A percentile compares a stretch with the other conserved stretches of the same genome.
phyloP scores from a whole-genome alignment of 106 monocot genomes.

The Dendrobium chrysotoxum region DNA sequence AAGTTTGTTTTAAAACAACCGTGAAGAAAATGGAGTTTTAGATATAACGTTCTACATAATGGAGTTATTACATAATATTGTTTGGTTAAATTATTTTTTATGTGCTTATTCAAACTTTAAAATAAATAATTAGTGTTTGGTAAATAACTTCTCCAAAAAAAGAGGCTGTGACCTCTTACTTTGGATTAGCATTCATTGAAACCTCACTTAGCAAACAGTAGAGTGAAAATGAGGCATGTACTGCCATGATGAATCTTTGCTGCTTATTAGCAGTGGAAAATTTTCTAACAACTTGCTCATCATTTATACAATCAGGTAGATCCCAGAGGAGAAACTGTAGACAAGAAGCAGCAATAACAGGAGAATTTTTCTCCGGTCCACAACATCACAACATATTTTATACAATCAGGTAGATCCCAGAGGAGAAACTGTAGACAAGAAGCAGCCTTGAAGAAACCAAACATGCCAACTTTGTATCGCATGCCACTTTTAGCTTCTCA shows the following conservation, averaged over 20 bases:
- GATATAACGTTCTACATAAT: too few species aligned
- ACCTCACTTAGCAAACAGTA: constrained; percentile 83
- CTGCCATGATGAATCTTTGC: constrained; percentile 48
- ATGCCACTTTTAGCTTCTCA: constrained; percentile 79
- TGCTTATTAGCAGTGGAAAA: constrained; percentile 45
- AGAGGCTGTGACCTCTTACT: constrained; percentile 49
- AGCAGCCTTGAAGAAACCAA: constrained; percentile 55
- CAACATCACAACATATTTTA: constrained; percentile 83
- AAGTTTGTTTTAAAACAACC: too few species aligned
- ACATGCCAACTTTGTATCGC: constrained; percentile 74
- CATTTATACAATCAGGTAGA: constrained; percentile 62
- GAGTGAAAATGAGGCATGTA: constrained; percentile 62
- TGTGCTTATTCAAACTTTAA: too few species aligned
- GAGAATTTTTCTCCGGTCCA: constrained; percentile 72
- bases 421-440: constrained; percentile 79
- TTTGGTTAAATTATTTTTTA: too few species aligned
- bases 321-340: constrained; percentile 73
- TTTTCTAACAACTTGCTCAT: constrained; percentile 59
- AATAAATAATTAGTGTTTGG: too few species aligned
- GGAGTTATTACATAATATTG: too few species aligned
- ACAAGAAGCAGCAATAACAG: constrained; percentile 69
- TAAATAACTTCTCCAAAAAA: constrained; percentile 78
- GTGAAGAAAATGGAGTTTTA: too few species aligned
- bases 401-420: constrained; percentile 62
- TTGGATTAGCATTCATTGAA: constrained; percentile 60